Evolutionary conservation across 768 basidiomycete species (phyloP).

Genomic region (Hebeloma cylindrosporum): DNA sequence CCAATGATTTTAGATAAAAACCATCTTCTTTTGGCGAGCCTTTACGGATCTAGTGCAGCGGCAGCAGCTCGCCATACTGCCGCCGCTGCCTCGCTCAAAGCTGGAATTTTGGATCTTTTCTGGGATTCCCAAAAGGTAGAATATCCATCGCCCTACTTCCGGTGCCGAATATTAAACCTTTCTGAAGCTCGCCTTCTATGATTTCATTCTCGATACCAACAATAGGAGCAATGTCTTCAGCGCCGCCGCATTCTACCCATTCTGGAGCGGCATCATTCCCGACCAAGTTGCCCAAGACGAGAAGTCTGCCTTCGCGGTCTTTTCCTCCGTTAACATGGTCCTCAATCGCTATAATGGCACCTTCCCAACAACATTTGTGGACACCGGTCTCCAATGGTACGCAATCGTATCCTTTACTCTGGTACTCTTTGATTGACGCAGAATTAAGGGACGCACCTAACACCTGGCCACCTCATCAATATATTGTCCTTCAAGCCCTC

Average conservation of each 20-base stretch:
- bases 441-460: conserved; percentile 77
- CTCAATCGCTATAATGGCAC: conserved; percentile 88
- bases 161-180: background rate
- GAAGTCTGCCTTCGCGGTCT: conserved; percentile 65
- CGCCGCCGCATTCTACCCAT: conserved; percentile 79
- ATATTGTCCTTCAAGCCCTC: conserved; percentile 78
- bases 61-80: conserved; percentile 50
- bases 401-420: background rate
- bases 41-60: conserved; percentile 53
- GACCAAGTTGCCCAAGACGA: conserved; percentile 57
- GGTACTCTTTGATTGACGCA: background rate
- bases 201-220: conserved; percentile 77
- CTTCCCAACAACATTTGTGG: conserved; percentile 74
- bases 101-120: conserved; percentile 79
- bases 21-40: conserved; percentile 54
- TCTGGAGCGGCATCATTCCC: conserved; percentile 87
- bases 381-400: conserved; percentile 81
- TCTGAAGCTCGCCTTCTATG: conserved; percentile 77
- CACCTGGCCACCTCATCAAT: conserved; percentile 84
- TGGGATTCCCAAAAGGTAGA: conserved; percentile 74
- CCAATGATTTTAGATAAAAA: conserved; percentile 54
- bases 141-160: background rate
- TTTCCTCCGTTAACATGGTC: conserved; percentile 74
- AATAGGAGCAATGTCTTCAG: conserved; percentile 65
- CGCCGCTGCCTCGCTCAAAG: conserved; percentile 57